Base-by-base conservation (phyloP, 1,139 yeast genomes). In the Sugiyamaella xylanicola region DNA sequence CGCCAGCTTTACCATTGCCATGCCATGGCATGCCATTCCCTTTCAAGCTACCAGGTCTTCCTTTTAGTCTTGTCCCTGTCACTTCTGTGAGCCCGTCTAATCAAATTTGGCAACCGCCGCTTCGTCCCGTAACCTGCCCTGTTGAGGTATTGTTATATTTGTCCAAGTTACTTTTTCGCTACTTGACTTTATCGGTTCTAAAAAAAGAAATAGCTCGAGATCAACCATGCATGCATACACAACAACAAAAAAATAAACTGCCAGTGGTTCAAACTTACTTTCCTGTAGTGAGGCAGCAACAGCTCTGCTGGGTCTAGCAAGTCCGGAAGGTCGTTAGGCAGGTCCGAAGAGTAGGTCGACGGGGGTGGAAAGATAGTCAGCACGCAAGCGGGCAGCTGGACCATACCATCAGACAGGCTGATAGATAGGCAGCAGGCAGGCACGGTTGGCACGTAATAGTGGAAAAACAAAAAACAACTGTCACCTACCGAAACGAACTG, bases 181-280 rank as follows among this genome's bases (percentile, higher is more conserved):
- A 17, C 9, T 22, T 32, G 45, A 16, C 37, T 25, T 32, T 49
- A 22, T n/a, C 16, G 48, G 27, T 42, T 32, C 53, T 19, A 40
- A 2, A 25, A 43, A 43, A 43, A 43, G 47, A 15, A 43, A 43
- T 20, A 15, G 32, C 25, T 4, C 16, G n/a, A 17, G 43, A 43
- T 43, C 47, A 43, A 27, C 36, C 16, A 43, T 43, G 29, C 19
- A 43, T n/a, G 37, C 29, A 43, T 43, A 27, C 47, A 25, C 8
- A 32, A 32, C 37, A 32, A 32, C 37, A 32, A 25, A 9, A 25
- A 25, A 25, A 9, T 25, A 25, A 25, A 25, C 29, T 25, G 29
- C n/a, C n/a, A n/a, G n/a, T 25, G 29, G 29, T 25, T 25, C n/a
- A 25, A 32, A 32, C 37, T 15, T 8, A 32, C 37, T 32, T 32